Base-by-base conservation (phyloP, 129 eudicot species). In the Saposhnikovia divaricata region DNA sequence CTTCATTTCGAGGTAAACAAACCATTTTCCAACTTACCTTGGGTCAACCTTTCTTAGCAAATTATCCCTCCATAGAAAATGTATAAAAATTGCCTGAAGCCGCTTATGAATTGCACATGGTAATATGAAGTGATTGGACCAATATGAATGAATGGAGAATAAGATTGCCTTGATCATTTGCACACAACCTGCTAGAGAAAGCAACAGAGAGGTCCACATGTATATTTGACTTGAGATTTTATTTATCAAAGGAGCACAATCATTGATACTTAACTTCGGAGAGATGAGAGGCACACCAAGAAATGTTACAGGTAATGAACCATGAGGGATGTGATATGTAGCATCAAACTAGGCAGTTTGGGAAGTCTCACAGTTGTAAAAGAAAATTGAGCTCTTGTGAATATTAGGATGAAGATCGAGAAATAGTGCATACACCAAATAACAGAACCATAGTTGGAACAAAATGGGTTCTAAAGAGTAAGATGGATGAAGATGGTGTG, bases 71-170 rank as follows among this genome's bases (percentile, higher is more conserved):
- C 61, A 51, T 0, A 51, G 23, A 19, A 51, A 51, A 2, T n/a
- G 1, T 0, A n/a, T 2, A 2, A 51, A 5, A 3, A 51, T 0
- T 0, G 13, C 4, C 5, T 51, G 19, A 1, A 51, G 1, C 1
- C 0, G 23, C 11, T 51, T 51, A 5, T 14, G 18, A 8, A 51
- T 4, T 0, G 6, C 4, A 13, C 13, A 1, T 11, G 61, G 61
- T 2, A 51, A 15, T 6, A 51, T 4, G 23, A 51, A 15, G 61
- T 13, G 23, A 5, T 3, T 51, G 4, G 23, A 19, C n/a, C 61
- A 51, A 9, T 51, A 14, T 4, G 23, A 51, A 0, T 51, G 61
- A 5, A 51, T 51, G 6, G 61, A 14, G 1, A 51, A 51, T 1
- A 51, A 15, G 0, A 51, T 4, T 2, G 61, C 4, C 6, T 9